phyloP scores from a whole-genome alignment of 768 basidiomycete species.

The Crucibulum laeve region DNA sequence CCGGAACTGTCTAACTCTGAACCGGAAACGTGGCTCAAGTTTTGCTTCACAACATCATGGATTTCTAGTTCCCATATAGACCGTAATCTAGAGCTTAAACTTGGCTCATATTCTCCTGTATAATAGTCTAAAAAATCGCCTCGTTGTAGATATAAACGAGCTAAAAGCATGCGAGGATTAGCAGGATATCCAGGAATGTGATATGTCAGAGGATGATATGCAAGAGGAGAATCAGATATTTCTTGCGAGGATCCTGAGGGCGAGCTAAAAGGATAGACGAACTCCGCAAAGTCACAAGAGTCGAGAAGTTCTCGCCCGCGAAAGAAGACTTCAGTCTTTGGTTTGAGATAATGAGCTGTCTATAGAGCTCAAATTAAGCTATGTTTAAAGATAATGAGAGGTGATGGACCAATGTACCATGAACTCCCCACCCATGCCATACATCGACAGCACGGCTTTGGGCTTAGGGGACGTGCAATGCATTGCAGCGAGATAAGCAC shows the following conservation, averaged over 20 bases:
- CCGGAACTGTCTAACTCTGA: no score
- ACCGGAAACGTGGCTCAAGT: no score
- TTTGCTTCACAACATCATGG: not conserved
- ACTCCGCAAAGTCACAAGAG: conserved; percentile 38
- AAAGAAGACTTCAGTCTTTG: conserved; percentile 48
- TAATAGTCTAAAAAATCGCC: conserved; percentile 57
- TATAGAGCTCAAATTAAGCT: conserved; percentile 14
- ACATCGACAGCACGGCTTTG: conserved; percentile 50
- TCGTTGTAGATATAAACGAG: conserved; percentile 54
- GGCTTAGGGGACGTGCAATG: conserved; percentile 47
- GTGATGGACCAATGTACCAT: conserved; percentile 30
- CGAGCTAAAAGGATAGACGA: conserved; percentile 42
- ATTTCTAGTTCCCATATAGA: not conserved
- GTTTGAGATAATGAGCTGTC: conserved; percentile 46
- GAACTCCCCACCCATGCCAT: conserved; percentile 62
- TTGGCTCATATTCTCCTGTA: conserved; percentile 40
- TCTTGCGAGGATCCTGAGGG: conserved; percentile 10
- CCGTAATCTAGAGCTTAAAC: conserved; percentile 22
- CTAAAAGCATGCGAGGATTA: conserved; percentile 57
- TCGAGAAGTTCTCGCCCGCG: conserved; percentile 53
- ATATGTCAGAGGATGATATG: conserved; percentile 39
- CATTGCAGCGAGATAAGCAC: conserved; percentile 56
- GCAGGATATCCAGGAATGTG: conserved; percentile 55
- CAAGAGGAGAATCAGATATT: conserved; percentile 38
- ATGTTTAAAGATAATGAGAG: not conserved